Base-by-base conservation (phyloP, 805 yeast species). In the Priceomyces haplophilus region DNA sequence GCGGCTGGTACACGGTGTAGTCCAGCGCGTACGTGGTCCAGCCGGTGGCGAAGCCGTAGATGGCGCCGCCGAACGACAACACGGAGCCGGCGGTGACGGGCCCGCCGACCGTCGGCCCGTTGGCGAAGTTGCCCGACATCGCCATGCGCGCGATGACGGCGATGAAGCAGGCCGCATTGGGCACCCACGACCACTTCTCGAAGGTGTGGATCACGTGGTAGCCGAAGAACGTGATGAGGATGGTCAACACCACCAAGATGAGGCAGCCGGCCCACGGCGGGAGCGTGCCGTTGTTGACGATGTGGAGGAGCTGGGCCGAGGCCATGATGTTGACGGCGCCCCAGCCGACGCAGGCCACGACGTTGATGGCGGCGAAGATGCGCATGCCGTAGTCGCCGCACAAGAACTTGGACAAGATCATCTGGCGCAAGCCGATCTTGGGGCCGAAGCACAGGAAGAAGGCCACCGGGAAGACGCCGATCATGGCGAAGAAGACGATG, bases 1-100 rank as follows among this genome's bases (percentile, higher is more conserved):
- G 71, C 51, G 85, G 87, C 78, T 85, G 88, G 70, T 88, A 90
- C 34, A 84, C 88, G 38, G 96, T 88, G 69, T 89, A 90, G 68
- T 89, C 97, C 40, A 95, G 80, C 20, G 97, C 93, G 54, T 83
- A 88, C 15, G 96, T 83, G 43, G 95, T 80, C 97, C 97, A 89
- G 49, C 97, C 97, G 42, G 96, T 79, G 39, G 96, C 95, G 58
- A 83, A 89, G 49, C 97, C 97, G 55, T 79, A 89, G 49, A 85
- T 63, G 34, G 93, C 67, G 62, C 89, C 83, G 59, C 96, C 96
- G 52, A 84, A 88, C 16, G 91, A 80, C 44, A 89, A 69, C 15
- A 87, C 89, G 55, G 63, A 55, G 49, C 88, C 96, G 24, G 93
- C 95, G 45, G 83, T 83, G 21, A 79, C 72, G 18, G 69, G 58